Evolutionary conservation across 2,329 filamentous ascomycete genomes (phyloP).

Genomic region (Rhinocladiella similis): DNA sequence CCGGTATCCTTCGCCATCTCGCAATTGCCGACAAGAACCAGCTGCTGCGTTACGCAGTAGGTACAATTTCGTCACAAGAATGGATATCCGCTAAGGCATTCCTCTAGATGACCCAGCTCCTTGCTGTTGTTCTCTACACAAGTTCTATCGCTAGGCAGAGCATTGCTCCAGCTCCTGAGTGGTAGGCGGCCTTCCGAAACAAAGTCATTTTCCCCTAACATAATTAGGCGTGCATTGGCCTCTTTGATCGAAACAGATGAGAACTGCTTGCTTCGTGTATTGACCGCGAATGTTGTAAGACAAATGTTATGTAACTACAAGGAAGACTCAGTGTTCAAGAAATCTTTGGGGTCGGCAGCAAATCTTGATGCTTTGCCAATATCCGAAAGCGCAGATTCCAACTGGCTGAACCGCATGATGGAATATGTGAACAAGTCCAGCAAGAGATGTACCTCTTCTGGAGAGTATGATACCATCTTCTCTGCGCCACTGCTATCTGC

Average conservation of each 20-base stretch:
- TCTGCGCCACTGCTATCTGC: background rate
- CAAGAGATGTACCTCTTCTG: slow-evolving; percentile 1
- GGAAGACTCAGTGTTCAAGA: slow-evolving; percentile 7
- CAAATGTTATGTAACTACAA: slow-evolving; percentile 12
- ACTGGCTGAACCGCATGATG: slow-evolving; percentile 16
- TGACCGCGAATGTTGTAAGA: slow-evolving; percentile 25
- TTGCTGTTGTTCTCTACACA: slow-evolving; percentile 9
- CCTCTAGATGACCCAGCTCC: slow-evolving; percentile 11
- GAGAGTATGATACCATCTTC: background rate
- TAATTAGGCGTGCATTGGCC: slow-evolving; percentile 3
- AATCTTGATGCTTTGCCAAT: slow-evolving; percentile 8
- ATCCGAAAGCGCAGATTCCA: slow-evolving; percentile 1
- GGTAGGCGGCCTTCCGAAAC: background rate
- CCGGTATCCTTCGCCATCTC: slow-evolving; percentile 11
- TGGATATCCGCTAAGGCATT: background rate
- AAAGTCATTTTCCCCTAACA: slow-evolving; percentile 3
- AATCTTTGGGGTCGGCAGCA: background rate
- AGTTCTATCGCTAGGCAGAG: background rate
- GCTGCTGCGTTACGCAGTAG: slow-evolving; percentile 12
- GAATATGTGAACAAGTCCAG: slow-evolving; percentile 13
- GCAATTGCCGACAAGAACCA: slow-evolving; percentile 8
- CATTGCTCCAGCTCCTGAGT: slow-evolving; percentile 1
- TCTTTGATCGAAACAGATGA: slow-evolving; percentile 8
- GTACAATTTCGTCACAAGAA: background rate
- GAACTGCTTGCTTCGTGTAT: slow-evolving; percentile 16